phyloP scores from a whole-genome alignment of 768 basidiomycete species.

The Astraeus odoratus region DNA sequence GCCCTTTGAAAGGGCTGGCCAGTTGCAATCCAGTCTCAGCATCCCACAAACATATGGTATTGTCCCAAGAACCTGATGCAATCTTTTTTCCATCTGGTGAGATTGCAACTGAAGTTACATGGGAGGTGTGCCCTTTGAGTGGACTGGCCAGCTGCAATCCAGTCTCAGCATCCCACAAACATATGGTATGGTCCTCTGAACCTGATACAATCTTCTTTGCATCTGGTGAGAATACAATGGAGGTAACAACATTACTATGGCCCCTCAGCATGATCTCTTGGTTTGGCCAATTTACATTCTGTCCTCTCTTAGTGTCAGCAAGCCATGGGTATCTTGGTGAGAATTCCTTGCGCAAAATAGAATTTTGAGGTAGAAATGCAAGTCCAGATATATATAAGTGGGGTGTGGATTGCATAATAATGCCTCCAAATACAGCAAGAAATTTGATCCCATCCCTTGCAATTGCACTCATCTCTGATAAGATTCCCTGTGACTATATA shows the following conservation, averaged over 20 bases:
- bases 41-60: conserved; percentile 2
- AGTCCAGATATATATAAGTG: conserved; percentile 21
- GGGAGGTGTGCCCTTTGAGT: too few species aligned
- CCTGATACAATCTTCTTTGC: too few species aligned
- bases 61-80: neutral
- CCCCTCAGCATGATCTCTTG: neutral
- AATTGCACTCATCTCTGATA: neutral
- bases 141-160: too few species aligned
- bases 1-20: neutral
- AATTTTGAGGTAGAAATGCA: conserved; percentile 16
- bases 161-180: too few species aligned
- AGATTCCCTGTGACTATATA: too few species aligned
- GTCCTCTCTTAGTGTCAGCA: neutral
- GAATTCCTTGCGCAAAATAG: conserved; percentile 8
- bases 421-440: conserved; percentile 6
- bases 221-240: too few species aligned
- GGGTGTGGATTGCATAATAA: conserved; percentile 12
- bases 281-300: neutral
- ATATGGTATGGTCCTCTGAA: neutral
- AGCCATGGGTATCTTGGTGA: neutral
- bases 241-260: too few species aligned
- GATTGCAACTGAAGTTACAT: too few species aligned
- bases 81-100: neutral
- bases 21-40: neutral
- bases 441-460: conserved; percentile 8